Conservation (phyloP, 768 basidiomycete genomes). For the Macrocybe gigantea region DNA sequence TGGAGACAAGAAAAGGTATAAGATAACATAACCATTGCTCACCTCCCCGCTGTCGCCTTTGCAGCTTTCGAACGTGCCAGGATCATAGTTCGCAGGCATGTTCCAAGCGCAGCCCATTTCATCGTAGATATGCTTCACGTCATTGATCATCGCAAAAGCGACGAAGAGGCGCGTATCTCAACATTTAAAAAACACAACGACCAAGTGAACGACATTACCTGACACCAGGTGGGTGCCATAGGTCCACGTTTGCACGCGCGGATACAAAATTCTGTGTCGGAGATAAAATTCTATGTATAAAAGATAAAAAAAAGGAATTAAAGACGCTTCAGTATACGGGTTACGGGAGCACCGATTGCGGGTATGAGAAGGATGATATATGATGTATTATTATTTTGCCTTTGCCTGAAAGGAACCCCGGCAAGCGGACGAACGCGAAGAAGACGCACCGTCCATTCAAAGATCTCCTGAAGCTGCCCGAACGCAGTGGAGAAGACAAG, state of each 20-base stretch:
- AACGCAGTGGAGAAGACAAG: constrained; percentile 74
- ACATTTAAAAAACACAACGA: too few species aligned
- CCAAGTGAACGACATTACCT: constrained; percentile 2
- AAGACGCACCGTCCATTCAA: constrained; percentile 63
- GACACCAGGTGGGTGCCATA: constrained; percentile 46
- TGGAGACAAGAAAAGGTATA: background rate
- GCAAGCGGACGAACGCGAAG: background rate
- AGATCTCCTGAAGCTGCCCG: constrained; percentile 48
- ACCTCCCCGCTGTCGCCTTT: constrained; percentile 46
- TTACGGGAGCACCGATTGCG: too few species aligned
- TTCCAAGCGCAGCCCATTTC: constrained; percentile 56
- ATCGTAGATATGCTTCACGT: constrained; percentile 46
- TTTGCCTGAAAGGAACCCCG: background rate
- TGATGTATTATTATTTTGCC: background rate
- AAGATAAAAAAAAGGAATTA: background rate
- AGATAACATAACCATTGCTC: constrained; percentile 4
- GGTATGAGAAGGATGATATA: too few species aligned
- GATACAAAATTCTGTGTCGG: constrained; percentile 60
- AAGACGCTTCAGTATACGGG: too few species aligned
- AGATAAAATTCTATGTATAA: constrained; percentile 50
- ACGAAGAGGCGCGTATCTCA: too few species aligned
- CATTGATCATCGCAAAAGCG: background rate
- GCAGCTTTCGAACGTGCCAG: constrained; percentile 45
- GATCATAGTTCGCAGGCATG: constrained; percentile 46
- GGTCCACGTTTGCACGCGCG: constrained; percentile 56